Conservation (phyloP, 2,329 filamentous ascomycete genomes). For the Apiospora kogelbergensis region DNA sequence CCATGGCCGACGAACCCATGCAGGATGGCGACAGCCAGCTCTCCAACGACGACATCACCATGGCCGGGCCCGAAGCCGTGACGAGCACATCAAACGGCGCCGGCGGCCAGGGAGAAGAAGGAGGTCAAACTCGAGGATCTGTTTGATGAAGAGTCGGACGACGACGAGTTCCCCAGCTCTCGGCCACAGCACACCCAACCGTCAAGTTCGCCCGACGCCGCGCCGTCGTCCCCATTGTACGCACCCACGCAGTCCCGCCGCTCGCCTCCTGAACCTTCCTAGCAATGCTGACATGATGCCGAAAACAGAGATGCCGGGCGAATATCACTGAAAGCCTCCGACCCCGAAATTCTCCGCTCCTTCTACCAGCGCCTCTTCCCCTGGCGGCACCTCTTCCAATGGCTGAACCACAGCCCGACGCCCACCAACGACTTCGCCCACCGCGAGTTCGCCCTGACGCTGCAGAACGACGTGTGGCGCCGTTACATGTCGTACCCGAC, state of each 20-base stretch:
- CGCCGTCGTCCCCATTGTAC: conserved; percentile 36
- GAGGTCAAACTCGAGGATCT: conserved; percentile 58
- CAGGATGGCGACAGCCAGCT: conserved; percentile 30
- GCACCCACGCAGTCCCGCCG: background rate
- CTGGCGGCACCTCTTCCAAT: conserved; percentile 92
- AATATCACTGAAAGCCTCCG: conserved; percentile 52
- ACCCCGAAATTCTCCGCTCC: conserved; percentile 83
- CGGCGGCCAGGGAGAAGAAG: conserved; percentile 27
- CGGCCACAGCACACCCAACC: conserved; percentile 36
- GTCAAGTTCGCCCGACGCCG: conserved; percentile 41
- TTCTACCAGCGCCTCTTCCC: conserved; percentile 97
- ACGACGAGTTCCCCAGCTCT: conserved; percentile 56
- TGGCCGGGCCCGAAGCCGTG: conserved; percentile 35
- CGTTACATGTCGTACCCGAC: conserved; percentile 76
- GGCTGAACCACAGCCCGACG: conserved; percentile 90
- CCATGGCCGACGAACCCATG: conserved; percentile 33
- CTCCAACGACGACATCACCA: conserved; percentile 38
- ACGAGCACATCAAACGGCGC: background rate
- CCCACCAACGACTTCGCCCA: conserved; percentile 88
- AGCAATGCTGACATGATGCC: conserved; percentile 15
- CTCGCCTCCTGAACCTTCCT: background rate
- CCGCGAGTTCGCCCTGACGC: conserved; percentile 92
- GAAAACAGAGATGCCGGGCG: conserved; percentile 30
- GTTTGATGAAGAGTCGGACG: conserved; percentile 61
- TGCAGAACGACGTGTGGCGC: conserved; percentile 89